phyloP scores from a whole-genome alignment of 371 early-diverging fungal species.

The Apophysomyces trapeziformis region DNA sequence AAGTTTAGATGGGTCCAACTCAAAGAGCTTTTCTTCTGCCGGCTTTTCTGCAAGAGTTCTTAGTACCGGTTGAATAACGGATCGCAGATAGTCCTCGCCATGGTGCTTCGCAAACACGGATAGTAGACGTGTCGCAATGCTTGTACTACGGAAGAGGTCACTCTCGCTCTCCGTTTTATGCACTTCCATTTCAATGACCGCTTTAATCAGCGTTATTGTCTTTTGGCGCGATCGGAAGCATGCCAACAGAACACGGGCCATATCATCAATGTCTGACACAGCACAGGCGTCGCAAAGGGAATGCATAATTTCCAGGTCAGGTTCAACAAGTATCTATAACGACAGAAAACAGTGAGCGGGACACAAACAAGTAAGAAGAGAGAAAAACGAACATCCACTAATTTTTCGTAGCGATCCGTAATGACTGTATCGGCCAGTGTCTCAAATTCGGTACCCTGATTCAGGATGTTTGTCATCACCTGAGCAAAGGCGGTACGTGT shows the following conservation, averaged over 20 bases:
- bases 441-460: conserved; percentile 87
- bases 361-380: neutral
- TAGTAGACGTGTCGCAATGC: conserved; percentile 87
- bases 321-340: conserved; percentile 58
- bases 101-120: conserved; percentile 82
- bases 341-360: no score
- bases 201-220: conserved; percentile 74
- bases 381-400: conserved; percentile 65
- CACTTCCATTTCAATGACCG: conserved; percentile 86
- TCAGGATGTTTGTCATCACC: conserved; percentile 89
- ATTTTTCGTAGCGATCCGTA: conserved; percentile 74
- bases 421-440: conserved; percentile 79
- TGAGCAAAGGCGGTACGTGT: conserved; percentile 91
- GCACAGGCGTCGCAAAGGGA: conserved; percentile 89
- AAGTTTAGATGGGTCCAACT: conserved; percentile 84
- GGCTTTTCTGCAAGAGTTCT: conserved; percentile 55
- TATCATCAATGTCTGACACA: conserved; percentile 86
- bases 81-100: conserved; percentile 83
- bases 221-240: conserved; percentile 82
- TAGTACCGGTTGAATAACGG: conserved; percentile 79
- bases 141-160: conserved; percentile 90
- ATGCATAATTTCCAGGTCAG: conserved; percentile 74
- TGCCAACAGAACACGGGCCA: conserved; percentile 76
- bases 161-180: conserved; percentile 80
- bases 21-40: conserved; percentile 64